Conservation (phyloP, 306 rosid genomes). For the Casuarina cunninghamiana region DNA sequence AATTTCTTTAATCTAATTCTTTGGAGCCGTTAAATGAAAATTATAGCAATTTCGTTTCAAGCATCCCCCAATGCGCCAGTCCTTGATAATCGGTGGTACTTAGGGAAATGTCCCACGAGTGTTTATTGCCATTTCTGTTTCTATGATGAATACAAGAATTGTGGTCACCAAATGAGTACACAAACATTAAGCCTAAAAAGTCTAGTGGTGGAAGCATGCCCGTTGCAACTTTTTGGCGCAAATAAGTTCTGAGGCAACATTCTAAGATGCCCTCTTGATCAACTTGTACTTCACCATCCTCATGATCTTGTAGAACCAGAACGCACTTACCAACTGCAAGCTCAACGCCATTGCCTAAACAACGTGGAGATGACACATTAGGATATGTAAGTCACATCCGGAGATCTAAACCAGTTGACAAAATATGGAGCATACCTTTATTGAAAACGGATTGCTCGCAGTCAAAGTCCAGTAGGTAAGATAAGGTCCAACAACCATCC, state of each 20-base stretch:
- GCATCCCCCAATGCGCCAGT: too few relatives aligned
- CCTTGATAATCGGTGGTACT: too few relatives aligned
- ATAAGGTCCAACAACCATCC: conserved; percentile 77
- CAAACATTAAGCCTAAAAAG: too few relatives aligned
- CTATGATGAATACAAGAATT: not conserved
- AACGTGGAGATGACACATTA: not conserved
- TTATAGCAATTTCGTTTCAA: too few relatives aligned
- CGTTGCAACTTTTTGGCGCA: not conserved
- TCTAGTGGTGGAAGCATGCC: too few relatives aligned
- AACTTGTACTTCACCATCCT: conserved; percentile 75
- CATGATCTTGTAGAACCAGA: conserved; percentile 89
- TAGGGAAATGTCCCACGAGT: not conserved
- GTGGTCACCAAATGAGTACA: not conserved
- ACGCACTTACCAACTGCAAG: conserved; percentile 85
- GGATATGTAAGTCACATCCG: not conserved
- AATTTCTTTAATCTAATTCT: too few relatives aligned
- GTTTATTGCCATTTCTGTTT: not conserved
- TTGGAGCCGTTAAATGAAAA: too few relatives aligned
- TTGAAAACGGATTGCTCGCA: conserved; percentile 64
- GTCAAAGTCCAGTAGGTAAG: conserved; percentile 55
- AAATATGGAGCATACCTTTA: conserved; percentile 43
- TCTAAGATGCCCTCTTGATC: conserved; percentile 35
- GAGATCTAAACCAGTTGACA: not conserved
- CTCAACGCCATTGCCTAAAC: conserved; percentile 71
- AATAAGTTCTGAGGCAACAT: conserved; percentile 6